Conservation (phyloP, 441 rosid species). For the Mallotus repandus region DNA sequence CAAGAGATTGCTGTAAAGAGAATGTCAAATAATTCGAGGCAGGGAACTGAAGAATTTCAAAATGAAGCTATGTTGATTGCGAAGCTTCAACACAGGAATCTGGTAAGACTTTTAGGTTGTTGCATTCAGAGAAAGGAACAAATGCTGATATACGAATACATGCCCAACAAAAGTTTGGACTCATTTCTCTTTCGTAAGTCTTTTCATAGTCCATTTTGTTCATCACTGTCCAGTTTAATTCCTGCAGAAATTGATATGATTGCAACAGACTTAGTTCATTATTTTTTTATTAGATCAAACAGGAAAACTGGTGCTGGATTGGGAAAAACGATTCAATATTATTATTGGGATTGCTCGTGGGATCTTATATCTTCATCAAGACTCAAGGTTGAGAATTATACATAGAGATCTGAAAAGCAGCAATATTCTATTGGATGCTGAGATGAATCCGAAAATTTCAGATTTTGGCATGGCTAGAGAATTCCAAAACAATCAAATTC, state of each 20-base stretch:
- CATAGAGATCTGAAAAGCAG: constrained; percentile 15
- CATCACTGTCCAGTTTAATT: no score
- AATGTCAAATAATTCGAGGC: not conserved
- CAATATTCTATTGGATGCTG: constrained; percentile 3
- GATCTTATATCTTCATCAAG: constrained; percentile 13
- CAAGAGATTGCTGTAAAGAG: constrained; percentile 7
- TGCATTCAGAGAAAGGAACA: constrained; percentile 10
- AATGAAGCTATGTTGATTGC: constrained; percentile 16
- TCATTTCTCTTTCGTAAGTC: constrained; percentile 6
- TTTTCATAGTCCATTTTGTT: no score
- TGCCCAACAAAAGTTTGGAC: constrained; percentile 21
- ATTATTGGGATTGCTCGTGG: constrained; percentile 12
- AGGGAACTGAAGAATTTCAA: constrained; percentile 14
- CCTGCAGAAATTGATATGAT: no score
- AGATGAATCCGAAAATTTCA: constrained; percentile 13
- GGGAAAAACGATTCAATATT: constrained; percentile 5
- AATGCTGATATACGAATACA: constrained; percentile 9
- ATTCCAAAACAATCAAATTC: not conserved
- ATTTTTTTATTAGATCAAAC: not conserved
- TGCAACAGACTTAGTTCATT: no score
- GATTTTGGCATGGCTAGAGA: constrained; percentile 17
- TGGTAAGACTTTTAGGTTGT: constrained; percentile 1
- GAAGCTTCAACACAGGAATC: constrained; percentile 8
- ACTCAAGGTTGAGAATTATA: constrained; percentile 11
- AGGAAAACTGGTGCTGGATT: not conserved